A percentile compares a stretch with the other conserved stretches of the same genome.
phyloP scores from a whole-genome alignment of 805 yeast species.

The Lipomyces yamanashiensis region DNA sequence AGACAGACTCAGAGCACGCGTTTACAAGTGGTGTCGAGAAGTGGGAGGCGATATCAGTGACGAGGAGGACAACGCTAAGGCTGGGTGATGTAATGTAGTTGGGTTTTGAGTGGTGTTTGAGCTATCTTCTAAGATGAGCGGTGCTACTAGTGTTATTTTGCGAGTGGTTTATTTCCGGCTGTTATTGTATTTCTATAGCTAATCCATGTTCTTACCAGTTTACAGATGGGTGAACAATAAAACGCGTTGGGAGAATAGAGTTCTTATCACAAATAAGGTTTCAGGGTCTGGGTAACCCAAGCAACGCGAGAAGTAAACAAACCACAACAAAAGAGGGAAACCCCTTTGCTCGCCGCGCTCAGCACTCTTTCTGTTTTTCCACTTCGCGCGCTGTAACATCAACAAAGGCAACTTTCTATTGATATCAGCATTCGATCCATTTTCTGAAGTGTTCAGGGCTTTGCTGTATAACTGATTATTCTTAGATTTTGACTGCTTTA shows the following conservation, averaged over 20 bases:
- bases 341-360: conserved; percentile 29
- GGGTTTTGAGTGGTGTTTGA: neutral
- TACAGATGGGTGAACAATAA: neutral
- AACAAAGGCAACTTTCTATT: neutral
- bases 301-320: conserved; percentile 31
- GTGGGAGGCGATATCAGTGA: conserved; percentile 36
- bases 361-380: neutral
- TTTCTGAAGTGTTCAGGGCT: neutral
- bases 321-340: conserved; percentile 21
- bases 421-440: neutral
- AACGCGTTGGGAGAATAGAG: conserved; percentile 6
- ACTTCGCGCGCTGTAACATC: neutral
- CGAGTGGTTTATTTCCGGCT: no score
- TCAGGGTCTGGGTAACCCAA: conserved; percentile 13
- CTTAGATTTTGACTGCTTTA: neutral
- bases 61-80: conserved; percentile 21
- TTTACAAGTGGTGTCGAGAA: conserved; percentile 64
- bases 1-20: conserved; percentile 69
- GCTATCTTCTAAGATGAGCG: neutral
- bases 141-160: no score
- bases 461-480: conserved; percentile 1
- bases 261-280: neutral
- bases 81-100: neutral
- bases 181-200: neutral
- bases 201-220: neutral